Conservation (phyloP, 306 rosid species). For the Luffa aegyptiaca region DNA sequence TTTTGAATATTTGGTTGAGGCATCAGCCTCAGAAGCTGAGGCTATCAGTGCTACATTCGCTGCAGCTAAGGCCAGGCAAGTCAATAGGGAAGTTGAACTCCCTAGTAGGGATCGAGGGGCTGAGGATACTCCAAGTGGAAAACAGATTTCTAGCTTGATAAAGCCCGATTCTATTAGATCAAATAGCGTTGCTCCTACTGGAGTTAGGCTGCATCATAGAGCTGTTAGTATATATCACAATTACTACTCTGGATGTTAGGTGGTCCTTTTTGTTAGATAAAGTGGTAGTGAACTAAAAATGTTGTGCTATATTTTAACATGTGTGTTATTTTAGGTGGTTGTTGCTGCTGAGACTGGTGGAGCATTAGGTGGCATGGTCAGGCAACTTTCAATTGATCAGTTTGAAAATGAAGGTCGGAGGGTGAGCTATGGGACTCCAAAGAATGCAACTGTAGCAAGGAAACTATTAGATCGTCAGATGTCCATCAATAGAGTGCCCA, state of each 20-base stretch:
- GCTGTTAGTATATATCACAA: slow-evolving; percentile 60
- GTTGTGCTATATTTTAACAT: slow-evolving; percentile 15
- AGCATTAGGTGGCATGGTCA: slow-evolving; percentile 97
- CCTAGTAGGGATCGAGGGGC: slow-evolving; percentile 94
- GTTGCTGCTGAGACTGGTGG: slow-evolving; percentile 99
- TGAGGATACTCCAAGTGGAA: slow-evolving; percentile 98
- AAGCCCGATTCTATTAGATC: slow-evolving; percentile 77
- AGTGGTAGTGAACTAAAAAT: background rate
- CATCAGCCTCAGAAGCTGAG: slow-evolving; percentile 99
- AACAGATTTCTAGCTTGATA: slow-evolving; percentile 72
- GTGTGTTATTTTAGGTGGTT: slow-evolving; percentile 59
- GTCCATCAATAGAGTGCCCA: slow-evolving; percentile 95
- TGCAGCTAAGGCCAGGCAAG: slow-evolving; percentile 98
- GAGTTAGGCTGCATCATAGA: slow-evolving; percentile 98
- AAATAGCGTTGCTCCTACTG: slow-evolving; percentile 64
- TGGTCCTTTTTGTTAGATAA: background rate
- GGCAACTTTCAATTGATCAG: slow-evolving; percentile 98
- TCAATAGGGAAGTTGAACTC: slow-evolving; percentile 85
- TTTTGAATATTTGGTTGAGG: slow-evolving; percentile 97
- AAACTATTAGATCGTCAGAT: slow-evolving; percentile 93
- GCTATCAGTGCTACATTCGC: slow-evolving; percentile 98
- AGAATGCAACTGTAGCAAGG: slow-evolving; percentile 96
- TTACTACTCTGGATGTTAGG: slow-evolving; percentile 8
- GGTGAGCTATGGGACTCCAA: slow-evolving; percentile 96
- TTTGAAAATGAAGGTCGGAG: slow-evolving; percentile 99